These are phyloP conservation scores for Dendrocalamus latiflorus DNA, from an alignment of 202 grass and related monocot genomes.

Conservation along the genomic window DNA sequence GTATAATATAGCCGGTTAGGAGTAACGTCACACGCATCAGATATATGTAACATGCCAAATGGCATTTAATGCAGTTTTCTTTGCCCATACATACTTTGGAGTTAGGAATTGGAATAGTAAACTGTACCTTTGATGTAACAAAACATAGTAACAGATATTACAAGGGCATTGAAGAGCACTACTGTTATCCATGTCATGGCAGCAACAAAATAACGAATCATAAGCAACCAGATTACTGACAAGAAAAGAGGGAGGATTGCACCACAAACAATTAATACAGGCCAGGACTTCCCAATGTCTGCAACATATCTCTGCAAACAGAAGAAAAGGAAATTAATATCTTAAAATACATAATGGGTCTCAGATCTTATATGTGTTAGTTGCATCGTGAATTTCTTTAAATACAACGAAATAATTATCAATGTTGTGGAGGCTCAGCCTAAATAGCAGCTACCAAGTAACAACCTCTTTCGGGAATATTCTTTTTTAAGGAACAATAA, in stretches of 20 bases:
- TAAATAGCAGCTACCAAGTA: background rate
- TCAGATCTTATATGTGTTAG: background rate
- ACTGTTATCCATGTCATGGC: constrained; percentile 97
- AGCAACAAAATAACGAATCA: constrained; percentile 95
- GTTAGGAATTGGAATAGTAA: background rate
- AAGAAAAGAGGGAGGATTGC: constrained; percentile 88
- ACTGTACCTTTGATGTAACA: constrained; percentile 88
- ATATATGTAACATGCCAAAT: background rate
- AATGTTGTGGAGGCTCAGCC: background rate
- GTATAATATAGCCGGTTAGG: constrained; percentile 11
- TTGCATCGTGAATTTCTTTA: background rate
- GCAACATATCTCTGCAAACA: constrained; percentile 87
- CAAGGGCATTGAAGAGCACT: constrained; percentile 82
- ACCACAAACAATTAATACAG: constrained; percentile 93
- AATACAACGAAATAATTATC: background rate
- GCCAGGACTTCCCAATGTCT: constrained; percentile 98
- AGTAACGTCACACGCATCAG: background rate
- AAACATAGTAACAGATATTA: constrained; percentile 95
- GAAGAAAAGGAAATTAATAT: constrained; percentile 23
- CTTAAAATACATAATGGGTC: background rate
- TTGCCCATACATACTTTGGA: background rate
- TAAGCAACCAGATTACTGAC: constrained; percentile 81
- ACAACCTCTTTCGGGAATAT: background rate
- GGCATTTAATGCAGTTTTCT: background rate
- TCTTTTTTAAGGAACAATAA: background rate